These are phyloP conservation scores for Keithomyces neogunnii DNA, from an alignment of 2,329 filamentous ascomycete species.

Conservation along the genomic window DNA sequence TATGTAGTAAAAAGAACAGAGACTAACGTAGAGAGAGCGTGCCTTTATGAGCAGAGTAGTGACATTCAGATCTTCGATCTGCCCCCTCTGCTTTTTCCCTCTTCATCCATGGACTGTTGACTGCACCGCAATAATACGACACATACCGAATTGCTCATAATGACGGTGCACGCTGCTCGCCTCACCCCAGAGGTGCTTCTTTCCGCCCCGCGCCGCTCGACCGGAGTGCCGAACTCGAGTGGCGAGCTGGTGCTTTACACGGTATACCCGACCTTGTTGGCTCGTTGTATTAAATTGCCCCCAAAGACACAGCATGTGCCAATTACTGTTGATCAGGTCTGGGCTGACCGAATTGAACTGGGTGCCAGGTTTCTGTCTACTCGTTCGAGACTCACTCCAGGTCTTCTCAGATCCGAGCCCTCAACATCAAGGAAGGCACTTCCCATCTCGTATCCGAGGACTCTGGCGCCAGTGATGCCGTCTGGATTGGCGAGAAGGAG, in stretches of 20 bases:
- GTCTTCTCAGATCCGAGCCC: conserved; percentile 57
- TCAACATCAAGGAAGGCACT: conserved; percentile 60
- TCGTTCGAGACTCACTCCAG: conserved; percentile 69
- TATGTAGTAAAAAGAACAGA: too few species aligned
- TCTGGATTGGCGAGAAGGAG: conserved; percentile 65
- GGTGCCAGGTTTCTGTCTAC: conserved; percentile 56
- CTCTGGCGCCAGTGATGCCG: conserved; percentile 56
- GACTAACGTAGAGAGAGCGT: too few species aligned
- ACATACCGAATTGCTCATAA: conserved; percentile 22
- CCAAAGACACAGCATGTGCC: too few species aligned
- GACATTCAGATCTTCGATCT: too few species aligned
- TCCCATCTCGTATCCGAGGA: conserved; percentile 59
- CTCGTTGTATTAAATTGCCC: neutral
- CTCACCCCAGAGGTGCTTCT: conserved; percentile 73
- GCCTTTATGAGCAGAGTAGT: too few species aligned
- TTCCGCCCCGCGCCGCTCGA: conserved; percentile 63
- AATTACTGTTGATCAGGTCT: neutral
- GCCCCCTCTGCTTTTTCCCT: too few species aligned
- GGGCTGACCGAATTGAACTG: conserved; percentile 1
- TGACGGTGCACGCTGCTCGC: conserved; percentile 62
- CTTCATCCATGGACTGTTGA: neutral
- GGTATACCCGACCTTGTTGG: conserved; percentile 26
- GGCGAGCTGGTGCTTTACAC: conserved; percentile 59
- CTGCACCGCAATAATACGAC: neutral
- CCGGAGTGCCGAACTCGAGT: conserved; percentile 59